Evolutionary conservation across 345 rosid genomes (phyloP), one percentile per base, ranked within the genome.

Genomic region (Gossypium stocksii): DNA sequence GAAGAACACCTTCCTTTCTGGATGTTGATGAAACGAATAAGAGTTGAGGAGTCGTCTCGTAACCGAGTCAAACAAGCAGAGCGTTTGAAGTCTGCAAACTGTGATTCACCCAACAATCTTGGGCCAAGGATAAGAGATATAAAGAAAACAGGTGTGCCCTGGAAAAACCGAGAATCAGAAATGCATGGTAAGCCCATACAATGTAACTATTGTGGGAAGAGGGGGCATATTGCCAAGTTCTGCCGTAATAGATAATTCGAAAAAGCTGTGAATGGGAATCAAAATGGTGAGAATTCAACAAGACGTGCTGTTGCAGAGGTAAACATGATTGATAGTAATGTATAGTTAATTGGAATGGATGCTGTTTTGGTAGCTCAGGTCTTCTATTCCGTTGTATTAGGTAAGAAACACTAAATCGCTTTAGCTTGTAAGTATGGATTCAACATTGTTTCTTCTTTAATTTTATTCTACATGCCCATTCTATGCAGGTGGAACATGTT

Each of bases 121-220:
- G 86, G 84, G 66, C 85, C 83, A 23, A 81, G 86, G 59, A 46
- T 53, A 34, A 78, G 73, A 76, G 84, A 81, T 56, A 74, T 49
- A 79, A 84, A 77, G 82, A 86, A 77, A 45, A 79, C 83, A 2
- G 82, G 77, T 48, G 73, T 79, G 38, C 71, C 67, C 51, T 71
- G 78, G 81, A 84, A 83, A 82, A 86, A 70, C 73, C 83, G 25
- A 72, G 88, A 82, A 70, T 61, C 80, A 53, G 88, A 81, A 70
- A 60, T 12, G 27, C 78, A 79, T 64, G 77, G 82, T 76, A 83
- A 74, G 73, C 46, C 44, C 20, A 34, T 72, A 1, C 43, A 75
- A 70, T 87, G 97, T 75, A 76, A 77, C 72, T 82, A 69, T 51
- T 90, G 97, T 69, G 89, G 90, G 56, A 90, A 77, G 86, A 86